Conservation (phyloP, 2,329 filamentous ascomycete species). For the Coniochaeta ligniaria region DNA sequence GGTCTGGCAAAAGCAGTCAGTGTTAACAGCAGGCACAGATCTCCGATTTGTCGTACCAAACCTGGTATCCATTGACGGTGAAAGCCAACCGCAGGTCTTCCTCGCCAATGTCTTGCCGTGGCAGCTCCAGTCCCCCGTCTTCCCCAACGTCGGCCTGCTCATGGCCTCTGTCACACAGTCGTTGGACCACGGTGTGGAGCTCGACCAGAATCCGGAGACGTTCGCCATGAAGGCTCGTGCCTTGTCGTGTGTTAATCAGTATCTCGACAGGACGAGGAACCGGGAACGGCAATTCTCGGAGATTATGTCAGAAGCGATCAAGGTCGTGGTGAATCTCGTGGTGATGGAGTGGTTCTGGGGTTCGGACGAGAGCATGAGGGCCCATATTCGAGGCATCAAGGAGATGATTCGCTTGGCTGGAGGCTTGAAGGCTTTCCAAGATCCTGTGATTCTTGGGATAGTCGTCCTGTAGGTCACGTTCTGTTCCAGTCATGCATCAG, state of each 20-base stretch:
- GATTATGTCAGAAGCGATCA: conserved; percentile 16
- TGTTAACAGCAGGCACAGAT: neutral
- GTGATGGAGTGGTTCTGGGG: conserved; percentile 22
- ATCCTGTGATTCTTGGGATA: conserved; percentile 15
- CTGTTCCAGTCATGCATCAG: neutral
- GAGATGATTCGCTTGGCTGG: conserved; percentile 19
- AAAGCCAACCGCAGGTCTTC: conserved; percentile 15
- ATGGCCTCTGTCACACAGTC: conserved; percentile 21
- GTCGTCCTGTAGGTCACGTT: conserved; percentile 6
- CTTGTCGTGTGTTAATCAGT: conserved; percentile 18
- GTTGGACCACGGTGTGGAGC: conserved; percentile 10
- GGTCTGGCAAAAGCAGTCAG: neutral
- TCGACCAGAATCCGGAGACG: conserved; percentile 16
- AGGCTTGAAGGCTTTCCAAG: conserved; percentile 16
- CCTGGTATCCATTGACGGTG: conserved; percentile 22
- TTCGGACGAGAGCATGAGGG: conserved; percentile 19
- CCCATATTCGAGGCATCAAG: conserved; percentile 21
- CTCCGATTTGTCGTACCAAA: conserved; percentile 18
- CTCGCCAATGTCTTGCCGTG: conserved; percentile 18
- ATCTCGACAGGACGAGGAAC: neutral
- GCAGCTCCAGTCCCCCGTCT: conserved; percentile 22
- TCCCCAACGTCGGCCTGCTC: conserved; percentile 20
- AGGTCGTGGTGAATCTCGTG: conserved; percentile 20
- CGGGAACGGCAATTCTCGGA: conserved; percentile 8
- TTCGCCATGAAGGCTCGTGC: conserved; percentile 17